phyloP scores from a whole-genome alignment of 257 asterid genomes.

The Penstemon newberryi region DNA sequence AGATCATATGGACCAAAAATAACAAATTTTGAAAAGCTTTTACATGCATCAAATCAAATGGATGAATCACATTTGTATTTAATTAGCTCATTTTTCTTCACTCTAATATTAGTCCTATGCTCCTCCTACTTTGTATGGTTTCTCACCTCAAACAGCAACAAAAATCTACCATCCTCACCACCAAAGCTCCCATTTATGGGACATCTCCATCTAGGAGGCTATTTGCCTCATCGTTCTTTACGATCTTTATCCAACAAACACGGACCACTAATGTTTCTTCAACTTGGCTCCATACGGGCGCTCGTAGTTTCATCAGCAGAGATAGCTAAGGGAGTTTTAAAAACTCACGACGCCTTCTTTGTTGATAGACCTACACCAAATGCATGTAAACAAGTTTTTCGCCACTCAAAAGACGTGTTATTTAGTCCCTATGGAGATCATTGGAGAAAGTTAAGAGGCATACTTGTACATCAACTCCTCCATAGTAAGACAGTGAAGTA shows the following conservation, averaged over 20 bases:
- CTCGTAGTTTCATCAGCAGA: conserved; percentile 37
- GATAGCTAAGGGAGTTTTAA: conserved; percentile 21
- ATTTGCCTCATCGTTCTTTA: conserved; percentile 29
- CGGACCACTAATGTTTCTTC: conserved; percentile 41
- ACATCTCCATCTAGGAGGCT: no score
- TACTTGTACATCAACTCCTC: conserved; percentile 26
- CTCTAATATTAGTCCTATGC: no score
- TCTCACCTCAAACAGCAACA: neutral
- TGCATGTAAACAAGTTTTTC: conserved; percentile 7
- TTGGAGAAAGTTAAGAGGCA: conserved; percentile 32
- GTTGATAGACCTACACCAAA: conserved; percentile 10
- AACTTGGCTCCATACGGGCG: conserved; percentile 28
- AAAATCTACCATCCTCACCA: conserved; percentile 35
- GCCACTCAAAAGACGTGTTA: conserved; percentile 21
- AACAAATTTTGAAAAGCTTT: no score
- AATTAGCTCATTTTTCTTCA: no score
- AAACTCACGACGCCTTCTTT: conserved; percentile 29
- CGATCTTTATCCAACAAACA: conserved; percentile 23
- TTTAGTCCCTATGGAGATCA: conserved; percentile 28
- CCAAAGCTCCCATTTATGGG: conserved; percentile 31
- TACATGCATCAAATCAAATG: no score
- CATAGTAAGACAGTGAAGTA: conserved; percentile 20
- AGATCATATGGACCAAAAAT: no score
- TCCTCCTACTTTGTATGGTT: no score
- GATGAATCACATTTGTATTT: no score